Percentiles rank a stretch among this genome's conserved stretches.
Conservation (phyloP, 441 rosid genomes). For the Gossypium trilobum region DNA sequence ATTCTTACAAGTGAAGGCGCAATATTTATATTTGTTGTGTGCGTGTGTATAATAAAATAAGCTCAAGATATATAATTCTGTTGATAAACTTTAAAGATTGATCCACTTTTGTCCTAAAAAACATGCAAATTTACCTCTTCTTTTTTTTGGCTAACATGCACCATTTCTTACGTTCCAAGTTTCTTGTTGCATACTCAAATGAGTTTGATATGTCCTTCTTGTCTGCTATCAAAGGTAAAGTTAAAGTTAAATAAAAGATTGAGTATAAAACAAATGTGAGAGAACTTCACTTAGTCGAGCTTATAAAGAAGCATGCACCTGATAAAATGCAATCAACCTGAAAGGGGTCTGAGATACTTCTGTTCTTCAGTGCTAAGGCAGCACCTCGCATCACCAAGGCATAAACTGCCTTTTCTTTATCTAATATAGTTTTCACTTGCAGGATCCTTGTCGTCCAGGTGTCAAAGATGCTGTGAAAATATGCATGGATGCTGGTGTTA, state of each 20-base stretch:
- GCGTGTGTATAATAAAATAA: background rate
- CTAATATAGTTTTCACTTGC: slow-evolving; percentile 19
- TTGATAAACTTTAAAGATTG: background rate
- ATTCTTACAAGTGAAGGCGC: background rate
- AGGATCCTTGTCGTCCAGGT: slow-evolving; percentile 96
- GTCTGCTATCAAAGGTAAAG: background rate
- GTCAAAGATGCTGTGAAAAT: slow-evolving; percentile 73
- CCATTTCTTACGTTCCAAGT: background rate
- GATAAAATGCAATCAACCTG: background rate
- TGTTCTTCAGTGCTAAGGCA: background rate
- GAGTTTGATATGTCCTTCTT: background rate
- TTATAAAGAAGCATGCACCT: background rate
- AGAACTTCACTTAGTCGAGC: background rate
- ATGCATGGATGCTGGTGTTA: slow-evolving; percentile 81
- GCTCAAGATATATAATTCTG: background rate
- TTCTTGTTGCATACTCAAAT: background rate
- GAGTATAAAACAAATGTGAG: background rate
- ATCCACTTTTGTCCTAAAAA: background rate
- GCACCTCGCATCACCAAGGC: background rate
- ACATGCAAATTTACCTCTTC: background rate
- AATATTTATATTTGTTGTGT: background rate
- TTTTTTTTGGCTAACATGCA: background rate
- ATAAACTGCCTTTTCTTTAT: slow-evolving; percentile 2
- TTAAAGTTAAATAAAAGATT: background rate
- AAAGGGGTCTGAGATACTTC: background rate